Evolutionary conservation across 441 rosid species (phyloP), one percentile per base, ranked within the genome.

Genomic region (Aleurites moluccanus): DNA sequence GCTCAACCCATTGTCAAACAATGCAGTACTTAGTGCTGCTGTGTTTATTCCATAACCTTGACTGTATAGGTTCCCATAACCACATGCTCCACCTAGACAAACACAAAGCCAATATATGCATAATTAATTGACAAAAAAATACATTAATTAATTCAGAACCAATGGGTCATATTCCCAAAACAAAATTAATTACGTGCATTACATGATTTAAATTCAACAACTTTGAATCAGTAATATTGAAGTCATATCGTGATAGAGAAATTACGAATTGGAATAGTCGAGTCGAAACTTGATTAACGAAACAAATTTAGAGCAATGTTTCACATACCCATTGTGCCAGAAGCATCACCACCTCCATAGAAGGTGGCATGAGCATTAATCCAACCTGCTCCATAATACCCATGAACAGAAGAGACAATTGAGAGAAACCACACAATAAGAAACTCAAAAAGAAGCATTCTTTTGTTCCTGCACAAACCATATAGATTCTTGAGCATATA

Each of bases 261-360:
- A n/a, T n/a, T n/a, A n/a, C n/a, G n/a, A n/a, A n/a, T n/a, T n/a
- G n/a, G n/a, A n/a, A n/a, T n/a, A n/a, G n/a, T n/a, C n/a, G n/a
- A n/a, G n/a, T n/a, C n/a, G n/a, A n/a, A n/a, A n/a, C n/a, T n/a
- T n/a, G n/a, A n/a, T n/a, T n/a, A n/a, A n/a, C n/a, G n/a, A n/a
- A n/a, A n/a, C n/a, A n/a, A n/a, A n/a, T 4, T 0, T 47, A 27
- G 56, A 35, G 38, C 38, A 35, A 4, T 4, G 10, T 55, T n/a
- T 0, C 2, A 28, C 55, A 44, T 86, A 90, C 98, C 98, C 98
- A 94, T 92, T 47, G 97, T 92, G 61, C 98, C 98, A 16, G 98
- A 87, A 74, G 98, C 98, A 79, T 94, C 98, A 20, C 97, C 92
- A 7, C 97, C 98, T 0, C 98, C 98, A 35, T 94, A 94, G 87